These are phyloP conservation scores for Orbilia oligospora DNA, from an alignment of 2,329 filamentous ascomycete genomes.

Conservation along the genomic window DNA sequence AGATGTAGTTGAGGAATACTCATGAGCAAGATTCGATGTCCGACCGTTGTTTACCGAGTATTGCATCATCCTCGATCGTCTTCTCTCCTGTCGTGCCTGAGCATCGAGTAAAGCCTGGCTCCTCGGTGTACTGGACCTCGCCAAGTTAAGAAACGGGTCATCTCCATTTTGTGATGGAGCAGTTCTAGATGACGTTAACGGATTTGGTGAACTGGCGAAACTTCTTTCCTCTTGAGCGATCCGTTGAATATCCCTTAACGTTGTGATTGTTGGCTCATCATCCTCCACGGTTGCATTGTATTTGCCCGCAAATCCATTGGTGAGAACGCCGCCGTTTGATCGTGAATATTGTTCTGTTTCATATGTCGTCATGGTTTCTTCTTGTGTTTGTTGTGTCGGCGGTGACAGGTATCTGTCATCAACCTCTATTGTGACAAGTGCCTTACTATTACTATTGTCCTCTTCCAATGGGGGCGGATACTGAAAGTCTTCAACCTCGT, in stretches of 20 bases:
- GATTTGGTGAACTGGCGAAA: constrained; percentile 40
- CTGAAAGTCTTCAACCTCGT: constrained; percentile 56
- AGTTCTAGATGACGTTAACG: constrained; percentile 36
- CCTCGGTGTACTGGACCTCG: constrained; percentile 62
- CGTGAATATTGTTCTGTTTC: constrained; percentile 52
- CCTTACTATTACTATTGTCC: constrained; percentile 24
- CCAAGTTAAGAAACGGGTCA: constrained; percentile 64
- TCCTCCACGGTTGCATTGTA: constrained; percentile 61
- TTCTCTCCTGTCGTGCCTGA: constrained; percentile 52
- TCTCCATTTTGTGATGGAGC: constrained; percentile 57
- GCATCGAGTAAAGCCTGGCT: constrained; percentile 57
- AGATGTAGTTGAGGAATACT: constrained; percentile 35
- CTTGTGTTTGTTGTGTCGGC: constrained; percentile 28
- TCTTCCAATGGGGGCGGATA: constrained; percentile 55
- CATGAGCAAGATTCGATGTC: constrained; percentile 61
- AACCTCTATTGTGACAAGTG: constrained; percentile 51
- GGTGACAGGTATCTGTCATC: constrained; percentile 46
- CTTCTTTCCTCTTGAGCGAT: constrained; percentile 39
- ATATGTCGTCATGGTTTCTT: constrained; percentile 52
- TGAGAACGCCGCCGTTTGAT: constrained; percentile 61
- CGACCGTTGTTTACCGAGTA: constrained; percentile 61
- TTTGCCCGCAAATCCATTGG: constrained; percentile 50
- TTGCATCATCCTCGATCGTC: constrained; percentile 57
- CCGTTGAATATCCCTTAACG: constrained; percentile 44
- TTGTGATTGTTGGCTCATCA: constrained; percentile 59